Percentiles rank a stretch among this genome's conserved stretches.
These are phyloP conservation scores for Solanum arcanum DNA, from an alignment of 257 asterid genomes.

Conservation along the genomic window DNA sequence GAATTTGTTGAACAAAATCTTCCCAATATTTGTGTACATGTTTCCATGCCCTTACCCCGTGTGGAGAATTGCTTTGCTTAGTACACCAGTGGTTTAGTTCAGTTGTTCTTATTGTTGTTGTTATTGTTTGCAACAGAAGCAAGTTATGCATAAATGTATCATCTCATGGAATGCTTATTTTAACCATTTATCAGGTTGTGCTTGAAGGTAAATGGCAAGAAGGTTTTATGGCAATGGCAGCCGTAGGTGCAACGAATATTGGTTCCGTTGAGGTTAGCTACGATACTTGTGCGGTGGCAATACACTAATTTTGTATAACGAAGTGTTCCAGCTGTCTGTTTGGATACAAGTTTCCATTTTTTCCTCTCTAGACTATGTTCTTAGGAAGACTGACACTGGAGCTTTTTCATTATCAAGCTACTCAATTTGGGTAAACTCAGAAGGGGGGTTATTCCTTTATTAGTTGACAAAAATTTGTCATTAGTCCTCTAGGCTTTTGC, in stretches of 20 bases:
- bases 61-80: no score
- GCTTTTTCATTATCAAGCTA: neutral
- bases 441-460: neutral
- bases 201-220: slow-evolving; percentile 90
- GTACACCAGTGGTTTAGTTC: no score
- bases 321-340: neutral
- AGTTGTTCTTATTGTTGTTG: neutral
- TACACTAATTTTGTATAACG: neutral
- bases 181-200: slow-evolving; percentile 50
- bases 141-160: neutral
- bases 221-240: slow-evolving; percentile 97
- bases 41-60: no score
- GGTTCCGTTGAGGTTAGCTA: slow-evolving; percentile 79
- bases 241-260: slow-evolving; percentile 89
- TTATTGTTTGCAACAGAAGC: neutral
- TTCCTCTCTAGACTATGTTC: neutral
- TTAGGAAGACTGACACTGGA: neutral
- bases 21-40: no score
- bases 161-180: neutral
- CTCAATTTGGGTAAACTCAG: neutral
- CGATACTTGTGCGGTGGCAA: neutral
- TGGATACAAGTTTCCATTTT: slow-evolving; percentile 3
- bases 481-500: neutral
- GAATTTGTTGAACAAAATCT: no score
- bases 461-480: neutral